Conservation (phyloP, 306 rosid genomes). For the Begonia peltatifolia region DNA sequence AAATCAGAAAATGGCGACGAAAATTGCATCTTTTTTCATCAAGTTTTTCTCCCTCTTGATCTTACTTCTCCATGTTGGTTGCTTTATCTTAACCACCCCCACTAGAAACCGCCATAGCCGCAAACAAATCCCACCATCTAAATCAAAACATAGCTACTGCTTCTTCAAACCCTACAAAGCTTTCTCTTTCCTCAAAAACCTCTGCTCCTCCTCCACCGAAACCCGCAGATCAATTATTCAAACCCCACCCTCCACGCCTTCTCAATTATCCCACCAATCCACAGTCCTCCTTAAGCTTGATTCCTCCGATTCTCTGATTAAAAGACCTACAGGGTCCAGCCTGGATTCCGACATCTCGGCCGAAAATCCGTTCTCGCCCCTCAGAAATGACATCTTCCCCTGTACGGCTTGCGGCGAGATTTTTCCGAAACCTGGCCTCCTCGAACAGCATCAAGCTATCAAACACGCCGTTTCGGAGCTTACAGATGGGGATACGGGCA, state of each 20-base stretch:
- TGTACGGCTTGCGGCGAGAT: conserved; percentile 93
- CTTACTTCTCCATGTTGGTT: conserved; percentile 66
- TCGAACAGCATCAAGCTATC: conserved; percentile 55
- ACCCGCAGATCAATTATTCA: conserved; percentile 23
- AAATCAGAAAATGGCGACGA: conserved; percentile 28
- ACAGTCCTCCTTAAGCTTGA: conserved; percentile 23
- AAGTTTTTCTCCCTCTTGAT: conserved; percentile 33
- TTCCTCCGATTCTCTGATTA: conserved; percentile 4
- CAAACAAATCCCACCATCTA: background rate
- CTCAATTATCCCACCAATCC: conserved; percentile 25
- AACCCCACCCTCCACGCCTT: conserved; percentile 24
- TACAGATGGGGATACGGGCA: conserved; percentile 55
- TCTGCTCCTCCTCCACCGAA: conserved; percentile 36
- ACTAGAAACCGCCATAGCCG: conserved; percentile 4
- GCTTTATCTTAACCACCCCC: conserved; percentile 50
- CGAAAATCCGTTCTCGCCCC: conserved; percentile 49
- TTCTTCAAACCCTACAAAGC: conserved; percentile 21
- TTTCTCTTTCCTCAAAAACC: conserved; percentile 53
- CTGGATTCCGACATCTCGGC: conserved; percentile 53
- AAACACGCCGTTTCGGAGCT: conserved; percentile 89
- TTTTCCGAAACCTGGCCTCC: conserved; percentile 46
- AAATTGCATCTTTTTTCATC: conserved; percentile 24
- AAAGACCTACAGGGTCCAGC: conserved; percentile 10
- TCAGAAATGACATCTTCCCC: conserved; percentile 90
- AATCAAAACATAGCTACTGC: conserved; percentile 11